Percentiles rank a stretch among this genome's conserved stretches.
Evolutionary conservation across 345 rosid genomes (phyloP).

Genomic region (Sapria himalayana): DNA sequence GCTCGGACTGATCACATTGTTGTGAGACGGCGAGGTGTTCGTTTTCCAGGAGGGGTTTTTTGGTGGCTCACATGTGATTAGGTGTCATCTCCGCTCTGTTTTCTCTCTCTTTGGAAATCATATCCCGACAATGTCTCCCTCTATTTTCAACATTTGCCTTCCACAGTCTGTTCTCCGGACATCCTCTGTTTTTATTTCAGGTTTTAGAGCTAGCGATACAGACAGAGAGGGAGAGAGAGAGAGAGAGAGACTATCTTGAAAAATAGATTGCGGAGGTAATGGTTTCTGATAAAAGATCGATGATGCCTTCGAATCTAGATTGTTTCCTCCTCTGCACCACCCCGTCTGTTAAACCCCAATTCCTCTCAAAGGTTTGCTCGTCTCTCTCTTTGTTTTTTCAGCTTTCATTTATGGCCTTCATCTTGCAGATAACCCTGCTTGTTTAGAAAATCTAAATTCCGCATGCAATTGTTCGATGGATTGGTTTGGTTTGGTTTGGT

Average conservation of each 20-base stretch:
- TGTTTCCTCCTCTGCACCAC: slow-evolving; percentile 69
- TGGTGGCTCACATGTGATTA: slow-evolving; percentile 23
- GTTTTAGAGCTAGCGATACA: slow-evolving; percentile 14
- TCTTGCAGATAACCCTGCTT: neutral
- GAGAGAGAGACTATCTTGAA: slow-evolving; percentile 10
- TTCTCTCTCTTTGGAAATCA: slow-evolving; percentile 15
- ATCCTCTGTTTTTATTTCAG: slow-evolving; percentile 7
- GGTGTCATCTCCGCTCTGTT: slow-evolving; percentile 22
- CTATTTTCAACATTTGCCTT: slow-evolving; percentile 8
- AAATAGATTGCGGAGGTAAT: slow-evolving; percentile 16
- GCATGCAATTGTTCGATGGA: neutral
- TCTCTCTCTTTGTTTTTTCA: neutral
- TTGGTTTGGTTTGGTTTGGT: neutral
- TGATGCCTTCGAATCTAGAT: slow-evolving; percentile 68
- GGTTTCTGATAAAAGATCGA: slow-evolving; percentile 41
- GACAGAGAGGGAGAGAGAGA: slow-evolving; percentile 17
- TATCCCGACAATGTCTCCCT: slow-evolving; percentile 32
- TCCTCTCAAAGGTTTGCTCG: slow-evolving; percentile 52
- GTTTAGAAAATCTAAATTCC: neutral
- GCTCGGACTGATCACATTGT: neutral
- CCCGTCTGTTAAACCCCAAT: slow-evolving; percentile 58
- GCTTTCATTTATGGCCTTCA: neutral
- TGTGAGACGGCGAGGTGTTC: neutral
- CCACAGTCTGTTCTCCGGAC: slow-evolving; percentile 5
- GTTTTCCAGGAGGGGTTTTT: slow-evolving; percentile 2